Evolutionary conservation across 2,329 filamentous ascomycete genomes (phyloP), one percentile per base, ranked within the genome.

Genomic region (Ceratocystis papillata): DNA sequence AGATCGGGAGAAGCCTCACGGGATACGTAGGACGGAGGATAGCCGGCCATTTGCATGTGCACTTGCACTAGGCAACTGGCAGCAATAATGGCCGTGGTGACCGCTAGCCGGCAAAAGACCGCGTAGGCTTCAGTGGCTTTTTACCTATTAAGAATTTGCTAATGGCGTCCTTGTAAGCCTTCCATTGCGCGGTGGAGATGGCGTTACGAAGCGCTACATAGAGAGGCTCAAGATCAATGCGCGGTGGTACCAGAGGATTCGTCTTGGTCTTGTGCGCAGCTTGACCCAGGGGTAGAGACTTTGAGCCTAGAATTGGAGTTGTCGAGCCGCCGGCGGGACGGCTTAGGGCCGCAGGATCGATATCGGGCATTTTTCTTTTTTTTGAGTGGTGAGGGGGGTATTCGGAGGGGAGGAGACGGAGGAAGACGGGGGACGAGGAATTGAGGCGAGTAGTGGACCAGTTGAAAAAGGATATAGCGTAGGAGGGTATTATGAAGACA

Each of bases 341-440:
- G 79, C 83, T 86, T 72, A 87, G 76, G 70, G 85, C 84, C 77
- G 85, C 83, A 72, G 85, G 85, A 78, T 87, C 85, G 77, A 87
- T 87, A 77, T 87, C 85, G 72, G 84, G 84, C 84, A 87, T 87
- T 70, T 72, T 41, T 1, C 0, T 37, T 37, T 41, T 41, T 37
- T 12, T 41, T 41, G 37, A 41, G 10, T 4, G 37, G 37, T 15
- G 37, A 41, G 37, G 37, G 37, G 37, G 37, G 37, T 41, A 41
- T 41, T 41, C 37, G 37, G 12, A 73, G 72, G 70, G 48, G 46
- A 48, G 37, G 57, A 53, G 55, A 60, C 59, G 61, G 50, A 30
- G 45, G 37, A 69, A 68, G 46, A 48, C 46, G 69, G 59, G 65
- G 64, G 57, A 45, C 59, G 64, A 48, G 44, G 25, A 53, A 57